Evolutionary conservation across 345 rosid species (phyloP).

Genomic region (Arabis hirsuta): DNA sequence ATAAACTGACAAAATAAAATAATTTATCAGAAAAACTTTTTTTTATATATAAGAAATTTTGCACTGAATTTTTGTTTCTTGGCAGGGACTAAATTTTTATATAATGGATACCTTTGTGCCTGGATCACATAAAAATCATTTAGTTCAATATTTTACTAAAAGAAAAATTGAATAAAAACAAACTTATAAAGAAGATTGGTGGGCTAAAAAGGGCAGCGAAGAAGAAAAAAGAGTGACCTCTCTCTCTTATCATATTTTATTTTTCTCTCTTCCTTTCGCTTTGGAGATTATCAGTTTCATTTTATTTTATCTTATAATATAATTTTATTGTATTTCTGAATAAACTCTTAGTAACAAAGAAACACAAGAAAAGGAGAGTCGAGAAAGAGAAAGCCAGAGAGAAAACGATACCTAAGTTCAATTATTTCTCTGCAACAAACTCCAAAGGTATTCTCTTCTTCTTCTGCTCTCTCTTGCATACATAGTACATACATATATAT

Average conservation of each 20-base stretch:
- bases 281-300: conserved; percentile 19
- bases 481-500: background rate
- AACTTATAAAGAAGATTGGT: conserved; percentile 31
- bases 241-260: conserved; percentile 23
- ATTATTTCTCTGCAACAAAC: conserved; percentile 54
- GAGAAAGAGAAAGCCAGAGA: conserved; percentile 49
- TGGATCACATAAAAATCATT: background rate
- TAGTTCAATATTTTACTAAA: background rate
- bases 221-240: conserved; percentile 60
- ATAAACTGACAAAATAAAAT: background rate
- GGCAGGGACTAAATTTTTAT: background rate
- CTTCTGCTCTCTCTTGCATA: conserved; percentile 23
- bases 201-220: conserved; percentile 39
- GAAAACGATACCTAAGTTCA: conserved; percentile 64
- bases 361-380: conserved; percentile 48
- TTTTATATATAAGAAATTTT: too few relatives aligned
- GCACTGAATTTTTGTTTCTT: background rate
- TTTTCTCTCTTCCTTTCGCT: conserved; percentile 42
- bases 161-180: background rate
- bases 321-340: conserved; percentile 21
- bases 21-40: too few relatives aligned
- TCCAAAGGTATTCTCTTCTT: conserved; percentile 43
- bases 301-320: conserved; percentile 5
- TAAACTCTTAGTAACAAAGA: conserved; percentile 44
- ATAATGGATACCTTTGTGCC: background rate